Percentiles rank a stretch among this genome's conserved stretches.
Evolutionary conservation across 352 stramenopile species (phyloP).

Genomic region (Phytophthora melonis): DNA sequence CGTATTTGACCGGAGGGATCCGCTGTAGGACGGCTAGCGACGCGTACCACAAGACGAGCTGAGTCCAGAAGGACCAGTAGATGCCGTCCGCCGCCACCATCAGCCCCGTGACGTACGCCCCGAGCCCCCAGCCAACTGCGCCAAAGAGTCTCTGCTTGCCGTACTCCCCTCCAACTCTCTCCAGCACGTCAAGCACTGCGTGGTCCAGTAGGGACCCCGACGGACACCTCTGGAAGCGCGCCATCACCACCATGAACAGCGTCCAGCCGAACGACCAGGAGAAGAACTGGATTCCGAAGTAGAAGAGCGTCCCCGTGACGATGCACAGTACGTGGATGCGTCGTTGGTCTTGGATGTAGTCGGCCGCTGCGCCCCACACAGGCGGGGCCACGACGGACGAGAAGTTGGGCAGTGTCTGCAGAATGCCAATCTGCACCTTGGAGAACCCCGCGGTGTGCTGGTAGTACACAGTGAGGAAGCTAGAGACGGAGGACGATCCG

Average conservation of each 20-base stretch:
- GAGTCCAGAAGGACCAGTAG: constrained; percentile 8
- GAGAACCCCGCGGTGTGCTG: constrained; percentile 62
- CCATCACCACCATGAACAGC: constrained; percentile 51
- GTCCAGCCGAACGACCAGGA: constrained; percentile 48
- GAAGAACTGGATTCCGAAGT: constrained; percentile 61
- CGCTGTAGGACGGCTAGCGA: constrained; percentile 1
- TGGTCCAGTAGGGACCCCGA: constrained; percentile 65
- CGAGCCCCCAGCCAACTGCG: constrained; percentile 62
- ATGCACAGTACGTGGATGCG: constrained; percentile 66
- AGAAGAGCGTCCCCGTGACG: constrained; percentile 54
- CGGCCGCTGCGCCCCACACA: constrained; percentile 70
- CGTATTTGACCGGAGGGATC: not conserved
- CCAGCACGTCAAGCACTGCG: constrained; percentile 63
- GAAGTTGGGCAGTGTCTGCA: constrained; percentile 70
- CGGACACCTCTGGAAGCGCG: constrained; percentile 60
- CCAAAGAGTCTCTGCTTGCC: constrained; percentile 79
- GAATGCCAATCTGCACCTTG: constrained; percentile 78
- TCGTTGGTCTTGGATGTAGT: constrained; percentile 62
- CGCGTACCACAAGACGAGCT: constrained; percentile 3
- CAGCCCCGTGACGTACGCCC: constrained; percentile 63
- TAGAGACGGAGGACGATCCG: constrained; percentile 59
- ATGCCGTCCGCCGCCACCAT: constrained; percentile 58
- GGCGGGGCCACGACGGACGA: constrained; percentile 63
- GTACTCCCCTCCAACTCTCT: constrained; percentile 70
- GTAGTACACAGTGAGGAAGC: constrained; percentile 77